These are phyloP conservation scores for Cicer judaicum DNA, from an alignment of 306 rosid species.

Conservation along the genomic window DNA sequence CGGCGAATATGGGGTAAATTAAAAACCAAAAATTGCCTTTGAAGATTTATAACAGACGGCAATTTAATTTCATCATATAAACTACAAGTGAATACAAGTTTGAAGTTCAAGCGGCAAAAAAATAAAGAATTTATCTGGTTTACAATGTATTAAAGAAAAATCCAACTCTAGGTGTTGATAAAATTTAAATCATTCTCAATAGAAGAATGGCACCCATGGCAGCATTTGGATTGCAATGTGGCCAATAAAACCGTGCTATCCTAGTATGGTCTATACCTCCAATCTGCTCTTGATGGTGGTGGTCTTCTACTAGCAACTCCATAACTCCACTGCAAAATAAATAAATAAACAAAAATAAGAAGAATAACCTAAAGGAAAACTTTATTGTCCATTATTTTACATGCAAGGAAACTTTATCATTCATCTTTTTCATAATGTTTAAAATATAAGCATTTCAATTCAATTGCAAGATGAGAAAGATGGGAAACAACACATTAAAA, in stretches of 20 bases:
- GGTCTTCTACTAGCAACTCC: constrained; percentile 81
- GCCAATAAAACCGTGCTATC: constrained; percentile 27
- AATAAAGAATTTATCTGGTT: not conserved
- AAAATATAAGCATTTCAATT: constrained; percentile 1
- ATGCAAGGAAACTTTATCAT: constrained; percentile 14
- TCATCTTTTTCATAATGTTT: constrained; percentile 10
- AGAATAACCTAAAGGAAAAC: constrained; percentile 13
- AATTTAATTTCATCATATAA: constrained; percentile 8
- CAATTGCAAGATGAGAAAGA: constrained; percentile 11
- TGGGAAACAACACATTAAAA: constrained; percentile 2
- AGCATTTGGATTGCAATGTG: constrained; percentile 20
- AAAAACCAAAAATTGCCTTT: not conserved
- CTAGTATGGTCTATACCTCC: constrained; percentile 97
- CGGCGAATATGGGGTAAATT: not conserved
- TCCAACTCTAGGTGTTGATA: constrained; percentile 22
- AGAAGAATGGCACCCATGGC: constrained; percentile 3
- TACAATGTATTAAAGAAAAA: constrained; percentile 15
- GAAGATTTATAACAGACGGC: not conserved
- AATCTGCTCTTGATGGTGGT: constrained; percentile 88
- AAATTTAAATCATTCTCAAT: constrained; percentile 14
- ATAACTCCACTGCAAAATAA: constrained; percentile 84
- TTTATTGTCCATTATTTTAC: constrained; percentile 12
- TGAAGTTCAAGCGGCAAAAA: not conserved
- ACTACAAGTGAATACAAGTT: constrained; percentile 10
- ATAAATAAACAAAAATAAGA: not conserved